Evolutionary conservation across 2,329 filamentous ascomycete species (phyloP).

Genomic region (Fusarium robinianum): DNA sequence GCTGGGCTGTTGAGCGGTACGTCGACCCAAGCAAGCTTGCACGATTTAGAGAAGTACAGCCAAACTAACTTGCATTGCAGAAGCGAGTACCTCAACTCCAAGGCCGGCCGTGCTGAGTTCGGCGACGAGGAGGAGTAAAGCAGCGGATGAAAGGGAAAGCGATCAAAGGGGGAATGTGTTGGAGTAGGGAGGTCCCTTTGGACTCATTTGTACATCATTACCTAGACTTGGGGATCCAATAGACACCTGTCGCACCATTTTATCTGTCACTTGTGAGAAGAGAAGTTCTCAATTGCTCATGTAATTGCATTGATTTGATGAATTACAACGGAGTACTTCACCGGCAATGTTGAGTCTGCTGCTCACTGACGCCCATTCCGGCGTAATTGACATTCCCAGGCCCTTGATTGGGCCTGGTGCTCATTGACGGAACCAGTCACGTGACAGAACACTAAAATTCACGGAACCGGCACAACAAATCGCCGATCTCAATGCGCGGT

Average conservation of each 20-base stretch:
- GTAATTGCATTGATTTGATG: no score
- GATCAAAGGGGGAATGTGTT: constrained; percentile 29
- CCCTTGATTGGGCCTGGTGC: constrained; percentile 28
- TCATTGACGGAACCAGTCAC: constrained; percentile 5
- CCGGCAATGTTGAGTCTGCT: no score
- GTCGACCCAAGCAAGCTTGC: constrained; percentile 34
- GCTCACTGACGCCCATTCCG: constrained; percentile 7
- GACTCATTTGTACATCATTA: constrained; percentile 49
- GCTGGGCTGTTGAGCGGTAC: constrained; percentile 91
- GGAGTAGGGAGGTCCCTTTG: constrained; percentile 39
- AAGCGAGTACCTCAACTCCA: constrained; percentile 82
- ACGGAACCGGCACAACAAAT: constrained; percentile 41
- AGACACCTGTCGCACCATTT: constrained; percentile 40
- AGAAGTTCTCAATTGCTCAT: no score
- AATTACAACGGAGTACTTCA: no score
- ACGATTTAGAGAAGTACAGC: background rate
- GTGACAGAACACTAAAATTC: background rate
- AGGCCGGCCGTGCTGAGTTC: constrained; percentile 67
- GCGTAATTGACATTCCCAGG: constrained; percentile 32
- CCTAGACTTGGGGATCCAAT: constrained; percentile 46
- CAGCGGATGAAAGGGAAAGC: constrained; percentile 15
- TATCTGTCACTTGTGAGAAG: constrained; percentile 29
- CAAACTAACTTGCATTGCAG: constrained; percentile 49
- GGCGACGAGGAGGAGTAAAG: constrained; percentile 51
- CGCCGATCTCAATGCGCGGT: constrained; percentile 35